Percentiles rank a stretch among this genome's conserved stretches.
phyloP scores from a whole-genome alignment of 192 early-diverging fungal species.

The Coemansia sp. region DNA sequence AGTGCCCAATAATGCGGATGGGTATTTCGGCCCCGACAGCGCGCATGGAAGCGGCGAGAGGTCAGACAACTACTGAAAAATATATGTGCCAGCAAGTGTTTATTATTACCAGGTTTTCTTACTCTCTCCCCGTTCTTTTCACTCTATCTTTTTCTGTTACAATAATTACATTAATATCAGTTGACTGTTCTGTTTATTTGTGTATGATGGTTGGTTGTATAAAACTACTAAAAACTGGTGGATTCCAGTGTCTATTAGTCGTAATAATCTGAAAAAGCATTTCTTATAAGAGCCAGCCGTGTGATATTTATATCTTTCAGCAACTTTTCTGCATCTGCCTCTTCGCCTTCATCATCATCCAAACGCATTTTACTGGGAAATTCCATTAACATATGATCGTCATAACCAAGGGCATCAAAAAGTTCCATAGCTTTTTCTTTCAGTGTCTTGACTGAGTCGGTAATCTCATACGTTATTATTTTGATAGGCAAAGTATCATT shows the following conservation, averaged over 20 bases:
- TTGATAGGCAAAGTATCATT: neutral
- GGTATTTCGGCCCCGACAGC: slow-evolving; percentile 5
- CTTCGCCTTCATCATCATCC: neutral
- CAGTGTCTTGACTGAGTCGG: neutral
- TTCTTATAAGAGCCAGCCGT: too few species aligned
- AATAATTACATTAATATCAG: neutral
- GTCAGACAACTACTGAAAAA: neutral
- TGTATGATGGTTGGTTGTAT: too few species aligned
- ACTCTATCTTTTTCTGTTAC: slow-evolving; percentile 4
- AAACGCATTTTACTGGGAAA: neutral
- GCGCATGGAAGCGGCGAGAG: slow-evolving; percentile 20
- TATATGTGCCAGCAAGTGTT: neutral
- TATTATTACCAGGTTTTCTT: neutral
- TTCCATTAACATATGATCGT: neutral
- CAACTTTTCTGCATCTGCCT: too few species aligned
- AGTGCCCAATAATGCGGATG: neutral
- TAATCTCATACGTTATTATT: neutral
- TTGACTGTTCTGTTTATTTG: too few species aligned
- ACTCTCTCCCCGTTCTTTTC: neutral
- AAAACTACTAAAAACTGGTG: neutral
- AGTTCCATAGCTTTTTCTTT: neutral
- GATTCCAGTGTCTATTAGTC: neutral
- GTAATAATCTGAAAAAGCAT: too few species aligned
- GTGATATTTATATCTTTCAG: too few species aligned
- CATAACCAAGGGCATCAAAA: neutral